These are phyloP conservation scores for Rubia balearica DNA, from an alignment of 305 asterid genomes.

Conservation along the genomic window DNA sequence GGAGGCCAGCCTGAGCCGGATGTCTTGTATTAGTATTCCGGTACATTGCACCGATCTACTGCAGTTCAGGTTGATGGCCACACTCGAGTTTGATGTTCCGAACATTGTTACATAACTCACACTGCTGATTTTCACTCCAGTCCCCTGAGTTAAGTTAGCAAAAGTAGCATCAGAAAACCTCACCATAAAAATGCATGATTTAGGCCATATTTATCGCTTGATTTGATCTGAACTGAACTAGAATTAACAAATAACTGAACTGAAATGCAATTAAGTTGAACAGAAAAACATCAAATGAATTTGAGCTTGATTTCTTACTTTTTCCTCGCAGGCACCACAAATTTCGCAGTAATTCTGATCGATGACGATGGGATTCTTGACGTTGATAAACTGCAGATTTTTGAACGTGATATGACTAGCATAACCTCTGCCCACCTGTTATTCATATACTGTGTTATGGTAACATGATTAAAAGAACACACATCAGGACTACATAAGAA, in stretches of 20 bases:
- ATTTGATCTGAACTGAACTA: neutral
- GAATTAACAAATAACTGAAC: too few species aligned
- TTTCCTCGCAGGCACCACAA: conserved; percentile 31
- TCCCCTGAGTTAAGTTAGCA: conserved; percentile 19
- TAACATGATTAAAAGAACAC: neutral
- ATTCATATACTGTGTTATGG: neutral
- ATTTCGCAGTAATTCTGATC: conserved; percentile 53
- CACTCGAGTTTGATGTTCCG: conserved; percentile 42
- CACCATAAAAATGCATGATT: neutral
- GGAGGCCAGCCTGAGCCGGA: conserved; percentile 27
- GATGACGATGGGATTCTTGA: conserved; percentile 53
- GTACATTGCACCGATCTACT: conserved; percentile 42
- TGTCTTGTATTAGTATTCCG: conserved; percentile 31
- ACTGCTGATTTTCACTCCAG: conserved; percentile 51
- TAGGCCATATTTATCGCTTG: neutral
- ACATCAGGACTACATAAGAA: neutral
- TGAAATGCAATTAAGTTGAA: neutral
- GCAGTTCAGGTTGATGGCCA: conserved; percentile 52
- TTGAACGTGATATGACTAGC: conserved; percentile 35
- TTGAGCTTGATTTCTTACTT: conserved; percentile 23
- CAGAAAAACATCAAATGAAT: neutral
- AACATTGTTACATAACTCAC: conserved; percentile 25
- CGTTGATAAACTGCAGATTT: conserved; percentile 33
- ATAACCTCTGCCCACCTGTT: conserved; percentile 50
- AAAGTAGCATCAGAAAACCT: neutral